Percentiles rank a stretch among this genome's conserved stretches.
Evolutionary conservation across 306 rosid genomes (phyloP).

Genomic region (Bauhinia variegata): DNA sequence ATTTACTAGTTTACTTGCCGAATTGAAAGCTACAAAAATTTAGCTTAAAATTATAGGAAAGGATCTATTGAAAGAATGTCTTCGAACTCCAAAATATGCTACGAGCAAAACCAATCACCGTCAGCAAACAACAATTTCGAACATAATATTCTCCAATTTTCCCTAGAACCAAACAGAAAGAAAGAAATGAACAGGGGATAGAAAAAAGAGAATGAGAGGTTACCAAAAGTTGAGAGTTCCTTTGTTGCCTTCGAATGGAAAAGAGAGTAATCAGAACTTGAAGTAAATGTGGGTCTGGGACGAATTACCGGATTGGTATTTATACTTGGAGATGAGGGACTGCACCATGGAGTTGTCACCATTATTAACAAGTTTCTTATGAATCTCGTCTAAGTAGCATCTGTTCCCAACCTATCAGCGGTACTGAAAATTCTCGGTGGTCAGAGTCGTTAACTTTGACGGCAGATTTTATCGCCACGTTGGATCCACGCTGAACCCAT

Average conservation of each 20-base stretch:
- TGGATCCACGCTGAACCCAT: conserved; percentile 48
- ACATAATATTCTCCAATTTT: not conserved
- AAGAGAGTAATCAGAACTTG: conserved; percentile 8
- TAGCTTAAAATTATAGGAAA: conserved; percentile 59
- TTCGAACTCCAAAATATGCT: conserved; percentile 57
- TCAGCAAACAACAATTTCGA: conserved; percentile 32
- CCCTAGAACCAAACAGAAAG: conserved; percentile 14
- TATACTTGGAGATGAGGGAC: conserved; percentile 49
- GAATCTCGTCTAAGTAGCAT: conserved; percentile 11
- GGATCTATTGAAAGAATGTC: conserved; percentile 31
- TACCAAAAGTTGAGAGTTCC: conserved; percentile 56
- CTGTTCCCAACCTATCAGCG: conserved; percentile 9
- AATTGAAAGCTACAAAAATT: not conserved
- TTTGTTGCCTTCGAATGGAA: not conserved
- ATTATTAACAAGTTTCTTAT: conserved; percentile 45
- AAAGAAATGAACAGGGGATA: not conserved
- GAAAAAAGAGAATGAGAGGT: not conserved
- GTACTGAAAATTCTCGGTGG: not conserved
- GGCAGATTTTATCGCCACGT: conserved; percentile 52
- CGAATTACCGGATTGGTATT: conserved; percentile 46
- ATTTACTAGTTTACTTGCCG: not conserved
- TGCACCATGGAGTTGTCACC: conserved; percentile 46
- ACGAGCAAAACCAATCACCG: conserved; percentile 32
- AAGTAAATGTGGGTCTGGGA: conserved; percentile 15
- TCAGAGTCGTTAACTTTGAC: conserved; percentile 5